These are phyloP conservation scores for Chlorella sp. DNA, from an alignment of 139 green algal genomes.

Conservation along the genomic window DNA sequence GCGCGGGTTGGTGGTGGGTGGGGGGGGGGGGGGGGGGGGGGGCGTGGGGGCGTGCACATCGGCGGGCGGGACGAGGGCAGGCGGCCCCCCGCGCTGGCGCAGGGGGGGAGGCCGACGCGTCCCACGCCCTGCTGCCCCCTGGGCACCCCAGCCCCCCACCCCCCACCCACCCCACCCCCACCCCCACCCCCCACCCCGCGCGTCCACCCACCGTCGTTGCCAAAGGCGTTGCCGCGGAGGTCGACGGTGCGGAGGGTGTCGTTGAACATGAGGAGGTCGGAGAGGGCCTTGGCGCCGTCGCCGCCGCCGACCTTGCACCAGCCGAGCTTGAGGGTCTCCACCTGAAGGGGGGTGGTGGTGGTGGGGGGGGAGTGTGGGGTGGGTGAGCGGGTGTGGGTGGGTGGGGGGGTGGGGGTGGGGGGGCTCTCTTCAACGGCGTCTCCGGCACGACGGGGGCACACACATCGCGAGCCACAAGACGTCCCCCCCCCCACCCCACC, in stretches of 20 bases:
- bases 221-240: constrained; percentile 90
- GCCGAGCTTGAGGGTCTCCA: constrained; percentile 85
- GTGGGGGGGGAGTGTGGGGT: not conserved
- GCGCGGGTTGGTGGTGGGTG: too few species aligned
- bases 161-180: not conserved
- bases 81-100: too few species aligned
- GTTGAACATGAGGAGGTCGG: constrained; percentile 94
- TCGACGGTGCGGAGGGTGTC: constrained; percentile 80
- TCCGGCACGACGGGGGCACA: too few species aligned
- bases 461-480: too few species aligned
- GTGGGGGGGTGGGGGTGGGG: too few species aligned
- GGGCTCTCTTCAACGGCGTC: too few species aligned
- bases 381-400: not conserved
- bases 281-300: constrained; percentile 77
- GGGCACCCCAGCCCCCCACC: not conserved
- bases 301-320: constrained; percentile 95
- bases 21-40: too few species aligned
- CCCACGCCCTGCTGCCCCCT: not conserved
- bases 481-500: not conserved
- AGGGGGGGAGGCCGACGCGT: too few species aligned
- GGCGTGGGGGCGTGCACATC: too few species aligned
- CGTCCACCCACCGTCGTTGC: constrained; percentile 85
- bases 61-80: too few species aligned
- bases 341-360: constrained; percentile 34
- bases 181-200: not conserved